phyloP scores from a whole-genome alignment of 805 yeast species.

The Candida vartiovaarae region DNA sequence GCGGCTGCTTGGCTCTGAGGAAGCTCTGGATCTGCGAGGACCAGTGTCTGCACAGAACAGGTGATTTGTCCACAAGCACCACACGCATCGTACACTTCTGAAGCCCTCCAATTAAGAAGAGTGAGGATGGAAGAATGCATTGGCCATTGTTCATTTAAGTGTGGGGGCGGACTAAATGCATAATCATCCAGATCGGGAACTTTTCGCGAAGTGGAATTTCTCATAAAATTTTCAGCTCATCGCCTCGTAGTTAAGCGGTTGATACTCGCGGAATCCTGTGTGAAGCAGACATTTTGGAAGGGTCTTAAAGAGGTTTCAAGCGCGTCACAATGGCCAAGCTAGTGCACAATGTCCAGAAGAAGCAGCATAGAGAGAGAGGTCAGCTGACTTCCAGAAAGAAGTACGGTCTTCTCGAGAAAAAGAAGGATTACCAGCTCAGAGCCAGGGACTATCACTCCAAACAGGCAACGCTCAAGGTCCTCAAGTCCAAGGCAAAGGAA shows the following conservation, averaged over 20 bases:
- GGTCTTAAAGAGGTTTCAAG: background rate
- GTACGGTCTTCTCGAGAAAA: slow-evolving; percentile 88
- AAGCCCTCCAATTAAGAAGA: too few species aligned
- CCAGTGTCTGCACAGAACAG: background rate
- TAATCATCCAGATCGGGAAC: too few species aligned
- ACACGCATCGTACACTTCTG: too few species aligned
- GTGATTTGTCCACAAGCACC: background rate
- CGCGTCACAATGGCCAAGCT: slow-evolving; percentile 55
- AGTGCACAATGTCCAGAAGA: slow-evolving; percentile 89
- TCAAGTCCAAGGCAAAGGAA: slow-evolving; percentile 62
- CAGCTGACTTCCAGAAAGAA: slow-evolving; percentile 70
- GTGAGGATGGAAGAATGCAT: too few species aligned
- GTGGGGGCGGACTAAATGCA: too few species aligned
- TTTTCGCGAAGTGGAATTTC: background rate
- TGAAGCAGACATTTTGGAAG: too few species aligned
- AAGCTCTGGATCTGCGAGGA: background rate
- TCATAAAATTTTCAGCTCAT: background rate
- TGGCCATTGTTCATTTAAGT: too few species aligned
- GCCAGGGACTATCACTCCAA: slow-evolving; percentile 60
- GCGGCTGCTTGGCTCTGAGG: background rate
- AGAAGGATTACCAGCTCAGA: slow-evolving; percentile 71
- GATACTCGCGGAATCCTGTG: too few species aligned
- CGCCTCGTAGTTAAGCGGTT: background rate
- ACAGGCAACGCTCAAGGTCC: slow-evolving; percentile 54
- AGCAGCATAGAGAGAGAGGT: slow-evolving; percentile 91